Base-by-base conservation (phyloP, 2,329 filamentous ascomycete genomes). In the Ilyonectria sp. region DNA sequence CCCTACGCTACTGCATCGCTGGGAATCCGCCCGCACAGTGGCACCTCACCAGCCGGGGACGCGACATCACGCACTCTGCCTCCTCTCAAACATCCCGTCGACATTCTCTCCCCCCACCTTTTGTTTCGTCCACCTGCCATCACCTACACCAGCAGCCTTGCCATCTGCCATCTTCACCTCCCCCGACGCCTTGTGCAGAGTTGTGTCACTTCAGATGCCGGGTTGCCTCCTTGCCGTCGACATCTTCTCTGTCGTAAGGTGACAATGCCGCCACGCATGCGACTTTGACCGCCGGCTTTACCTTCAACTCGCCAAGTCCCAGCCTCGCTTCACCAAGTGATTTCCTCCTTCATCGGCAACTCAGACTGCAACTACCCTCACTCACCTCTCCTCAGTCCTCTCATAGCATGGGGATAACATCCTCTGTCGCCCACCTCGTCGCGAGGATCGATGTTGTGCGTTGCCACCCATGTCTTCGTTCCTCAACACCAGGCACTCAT, bases 371-470 rank as follows among this genome's bases (percentile, higher is more conserved):
- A n/a, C 6, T 40, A 6, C 31, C 35, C 13, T 50, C 2, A 29
- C 15, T 55, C 21, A 21, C n/a, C 17, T 26, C 26, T 11, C 23
- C 31, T 40, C 3, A 23, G 26, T 17, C 26, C 29, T 55, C 50
- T 35, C 6, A 6, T 49, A n/a, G 21, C 31, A 7, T 49, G 50
- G 53, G 21, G 54, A 74, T 74, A 70, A 19, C 68, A 23, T 29
- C 58, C 58, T 55, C 64, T 37, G 64, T 70, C 62, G 59, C 56
- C 15, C 21, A 44, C 37, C 70, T 74, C 43, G 17, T 69, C 35
- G 65, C 59, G 9, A 72, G 71, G 61, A 9, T 71, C 52, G 61
- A 71, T 23, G 26, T 72, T n/a, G 72, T 74, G 57, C 56, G 70
- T 56, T 21, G 23, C 15, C 6, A 8, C 23, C 17, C 17, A 13